Evolutionary conservation across 75 land plant species (phyloP), one percentile per base, ranked within the genome.

Genomic region (Selaginella tamariscina): DNA sequence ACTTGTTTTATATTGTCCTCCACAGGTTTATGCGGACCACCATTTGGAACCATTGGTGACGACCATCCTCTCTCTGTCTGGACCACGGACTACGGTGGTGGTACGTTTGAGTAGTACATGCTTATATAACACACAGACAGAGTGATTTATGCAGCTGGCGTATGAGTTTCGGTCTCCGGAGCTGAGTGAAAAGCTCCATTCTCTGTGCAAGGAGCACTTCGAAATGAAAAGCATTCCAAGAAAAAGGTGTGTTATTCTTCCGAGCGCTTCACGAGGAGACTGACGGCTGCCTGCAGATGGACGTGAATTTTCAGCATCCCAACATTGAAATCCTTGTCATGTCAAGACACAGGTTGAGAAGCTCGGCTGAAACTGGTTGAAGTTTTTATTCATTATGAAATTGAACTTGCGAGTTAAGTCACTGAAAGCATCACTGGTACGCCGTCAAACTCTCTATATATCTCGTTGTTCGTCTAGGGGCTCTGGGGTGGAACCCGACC

Each of bases 11-110:
- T 64, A 65, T 27, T 69, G 54, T 72, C 26, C 9, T 11, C 8
- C 74, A 26, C 27, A 93, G 98, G 91, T 93, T 62, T 93, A 93
- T 70, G 78, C 82, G 64, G 98, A 89, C 70, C 86, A 86, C 67
- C 84, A 86, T 26, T 69, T 93, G 79, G 85, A 86, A 28, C 95
- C 98, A 32, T 77, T 93, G 2, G 32, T 89, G 49, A 67, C 75
- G 70, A 89, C 98, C 27, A 77, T 93, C 54, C 32, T 78, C 66
- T 78, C 88, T 23, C 75, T 93, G 71, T 75, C 91, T 23, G 98
- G 98, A 27, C 98, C 96, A n/a, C 82, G 73, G 77, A 84, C 96
- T n/a, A 82, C 84, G 27, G 67, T 89, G 27, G 2, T 93, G 85
- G 98, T 89, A 76, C 23, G 65, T 44, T 24, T 8, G 1, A 27